A percentile compares a stretch with the other conserved stretches of the same genome.
Evolutionary conservation across 441 rosid species (phyloP).

Genomic region (Jatropha multifida): DNA sequence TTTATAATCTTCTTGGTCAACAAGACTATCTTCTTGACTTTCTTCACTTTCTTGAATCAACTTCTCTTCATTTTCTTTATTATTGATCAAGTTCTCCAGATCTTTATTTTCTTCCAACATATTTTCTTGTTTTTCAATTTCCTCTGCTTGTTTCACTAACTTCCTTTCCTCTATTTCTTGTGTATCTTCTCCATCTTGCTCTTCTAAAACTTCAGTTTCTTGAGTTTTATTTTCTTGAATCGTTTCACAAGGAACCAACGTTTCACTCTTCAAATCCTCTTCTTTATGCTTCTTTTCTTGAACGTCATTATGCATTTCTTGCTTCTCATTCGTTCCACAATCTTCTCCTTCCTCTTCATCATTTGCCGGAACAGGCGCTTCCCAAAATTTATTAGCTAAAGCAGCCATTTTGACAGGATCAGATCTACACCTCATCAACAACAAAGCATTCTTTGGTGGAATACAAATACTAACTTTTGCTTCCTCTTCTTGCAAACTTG

Average conservation of each 20-base stretch:
- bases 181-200: not conserved
- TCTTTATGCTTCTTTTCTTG: conserved; percentile 27
- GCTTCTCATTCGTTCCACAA: not conserved
- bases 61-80: conserved; percentile 19
- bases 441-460: conserved; percentile 88
- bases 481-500: conserved; percentile 39
- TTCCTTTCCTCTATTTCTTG: conserved; percentile 17
- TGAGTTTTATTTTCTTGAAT: conserved; percentile 22
- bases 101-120: conserved; percentile 21
- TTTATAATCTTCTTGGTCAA: conserved; percentile 10
- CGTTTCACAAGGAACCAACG: conserved; percentile 23
- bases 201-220: conserved; percentile 16
- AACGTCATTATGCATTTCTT: not conserved
- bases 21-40: conserved; percentile 3
- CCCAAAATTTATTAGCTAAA: conserved; percentile 65
- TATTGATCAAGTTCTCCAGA: conserved; percentile 10
- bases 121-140: conserved; percentile 13
- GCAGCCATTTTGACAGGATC: conserved; percentile 94
- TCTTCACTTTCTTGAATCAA: conserved; percentile 18
- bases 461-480: conserved; percentile 52
- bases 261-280: conserved; percentile 24
- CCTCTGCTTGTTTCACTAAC: conserved; percentile 10
- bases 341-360: conserved; percentile 8
- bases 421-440: conserved; percentile 92
- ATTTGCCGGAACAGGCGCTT: conserved; percentile 33